Evolutionary conservation across 768 basidiomycete species (phyloP), one percentile per base, ranked within the genome.

Genomic region (Tylopilus balloui): DNA sequence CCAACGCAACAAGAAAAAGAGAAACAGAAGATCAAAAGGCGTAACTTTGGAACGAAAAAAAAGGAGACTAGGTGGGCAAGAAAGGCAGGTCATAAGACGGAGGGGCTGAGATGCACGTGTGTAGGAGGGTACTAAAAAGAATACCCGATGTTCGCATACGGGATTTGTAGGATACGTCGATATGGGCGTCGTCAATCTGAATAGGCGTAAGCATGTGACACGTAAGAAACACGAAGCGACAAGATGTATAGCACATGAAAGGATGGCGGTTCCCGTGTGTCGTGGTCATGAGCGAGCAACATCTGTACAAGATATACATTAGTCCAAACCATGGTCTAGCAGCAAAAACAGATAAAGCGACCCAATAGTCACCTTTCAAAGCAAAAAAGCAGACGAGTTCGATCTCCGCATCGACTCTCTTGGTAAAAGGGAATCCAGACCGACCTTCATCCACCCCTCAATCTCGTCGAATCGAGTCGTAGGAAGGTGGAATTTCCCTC

Each of bases 401-500:
- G 13, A 31, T n/a, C 1, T 7, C 10, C 24, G 25, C 14, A n/a
- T 12, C 15, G 42, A 29, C 5, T 6, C 3, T 3, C 12, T 3
- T 7, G n/a, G n/a, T n/a, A 34, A 4, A 23, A 43, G 8, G 12
- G 10, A 42, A 35, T 21, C 8, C 4, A 47, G 32, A 47, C 31
- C 25, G 42, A 35, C 32, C 17, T 28, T 20, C 14, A 17, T 6
- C 15, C 4, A n/a, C 15, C 31, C 34, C 29, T 55, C 48, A 60
- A 24, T 60, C 56, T 14, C 43, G 56, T 24, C 31, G 55, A 34
- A 66, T 66, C 12, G 64, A 66, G 0, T 66, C 64, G 42, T 66
- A 66, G 2, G 64, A 23, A 11, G 64, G 64, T 0, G 64, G 65
- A 17, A 66, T 63, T 47, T 66, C 65, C 21, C 51, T 58, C 4